phyloP scores from a whole-genome alignment of 805 yeast species.

The Yarrowia sp. region DNA sequence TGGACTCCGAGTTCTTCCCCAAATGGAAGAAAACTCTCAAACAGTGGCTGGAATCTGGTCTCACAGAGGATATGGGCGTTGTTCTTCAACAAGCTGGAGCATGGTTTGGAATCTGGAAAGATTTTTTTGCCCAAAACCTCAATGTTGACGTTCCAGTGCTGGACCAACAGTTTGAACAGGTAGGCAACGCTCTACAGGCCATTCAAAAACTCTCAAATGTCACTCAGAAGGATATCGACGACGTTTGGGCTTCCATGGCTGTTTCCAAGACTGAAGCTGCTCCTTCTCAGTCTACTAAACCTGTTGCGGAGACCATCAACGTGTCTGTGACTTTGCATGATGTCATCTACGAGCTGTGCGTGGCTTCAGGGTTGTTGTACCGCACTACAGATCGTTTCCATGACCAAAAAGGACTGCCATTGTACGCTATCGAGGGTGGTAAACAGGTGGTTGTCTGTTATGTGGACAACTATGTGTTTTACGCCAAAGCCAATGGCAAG shows the following conservation, averaged over 20 bases:
- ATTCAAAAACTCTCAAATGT: not conserved
- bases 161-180: conserved; percentile 7
- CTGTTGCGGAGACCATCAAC: not conserved
- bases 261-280: not conserved
- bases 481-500: conserved; percentile 50
- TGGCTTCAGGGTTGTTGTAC: conserved; percentile 40
- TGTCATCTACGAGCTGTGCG: conserved; percentile 68
- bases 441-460: conserved; percentile 54
- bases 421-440: conserved; percentile 44
- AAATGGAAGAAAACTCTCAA: conserved; percentile 50
- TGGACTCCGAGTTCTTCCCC: conserved; percentile 53
- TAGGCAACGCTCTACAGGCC: not conserved
- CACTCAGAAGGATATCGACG: conserved; percentile 1
- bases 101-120: conserved; percentile 51
- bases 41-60: conserved; percentile 46
- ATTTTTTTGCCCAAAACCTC: conserved; percentile 44
- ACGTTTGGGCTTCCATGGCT: not conserved
- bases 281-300: not conserved
- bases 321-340: conserved; percentile 60
- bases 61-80: not conserved
- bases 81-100: conserved; percentile 11
- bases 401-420: conserved; percentile 9
- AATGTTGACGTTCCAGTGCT: not conserved
- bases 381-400: conserved; percentile 21
- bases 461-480: conserved; percentile 71